Conservation (phyloP, 1,284 basidiomycete species). For the Ganoderma sinense region DNA sequence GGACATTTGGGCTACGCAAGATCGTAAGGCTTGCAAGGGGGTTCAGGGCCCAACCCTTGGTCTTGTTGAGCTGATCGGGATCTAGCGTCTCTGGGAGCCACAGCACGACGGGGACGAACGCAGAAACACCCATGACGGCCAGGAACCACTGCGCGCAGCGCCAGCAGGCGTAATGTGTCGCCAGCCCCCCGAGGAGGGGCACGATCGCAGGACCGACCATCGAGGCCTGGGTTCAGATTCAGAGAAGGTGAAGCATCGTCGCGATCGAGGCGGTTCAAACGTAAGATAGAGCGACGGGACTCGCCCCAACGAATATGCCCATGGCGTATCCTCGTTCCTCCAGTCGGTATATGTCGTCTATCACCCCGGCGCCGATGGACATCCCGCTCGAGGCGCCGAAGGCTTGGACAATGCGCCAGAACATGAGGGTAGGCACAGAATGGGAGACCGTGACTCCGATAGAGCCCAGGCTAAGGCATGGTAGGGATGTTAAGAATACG, state of each 20-base stretch:
- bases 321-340: slow-evolving; percentile 57
- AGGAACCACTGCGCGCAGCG: slow-evolving; percentile 67
- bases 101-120: slow-evolving; percentile 53
- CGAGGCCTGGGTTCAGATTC: slow-evolving; percentile 33
- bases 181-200: slow-evolving; percentile 48
- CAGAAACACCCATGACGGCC: slow-evolving; percentile 52
- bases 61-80: slow-evolving; percentile 37
- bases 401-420: slow-evolving; percentile 69
- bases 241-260: neutral
- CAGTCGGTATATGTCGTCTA: slow-evolving; percentile 57
- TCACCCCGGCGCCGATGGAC: slow-evolving; percentile 55
- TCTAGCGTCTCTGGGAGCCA: slow-evolving; percentile 68
- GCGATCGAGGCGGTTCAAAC: too few relatives aligned
- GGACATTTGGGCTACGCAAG: slow-evolving; percentile 65
- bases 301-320: slow-evolving; percentile 53
- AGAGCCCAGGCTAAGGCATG: slow-evolving; percentile 65
- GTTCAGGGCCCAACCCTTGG: slow-evolving; percentile 59
- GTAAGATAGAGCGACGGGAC: slow-evolving; percentile 22
- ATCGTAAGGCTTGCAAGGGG: slow-evolving; percentile 62
- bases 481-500: slow-evolving; percentile 68
- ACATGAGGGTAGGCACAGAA: slow-evolving; percentile 58
- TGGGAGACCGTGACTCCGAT: slow-evolving; percentile 62
- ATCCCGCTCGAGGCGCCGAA: slow-evolving; percentile 58
- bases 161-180: slow-evolving; percentile 72
- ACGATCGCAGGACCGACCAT: slow-evolving; percentile 46